Evolutionary conservation across 2,329 filamentous ascomycete genomes (phyloP).

Genomic region (Cryphonectria carpinicola): DNA sequence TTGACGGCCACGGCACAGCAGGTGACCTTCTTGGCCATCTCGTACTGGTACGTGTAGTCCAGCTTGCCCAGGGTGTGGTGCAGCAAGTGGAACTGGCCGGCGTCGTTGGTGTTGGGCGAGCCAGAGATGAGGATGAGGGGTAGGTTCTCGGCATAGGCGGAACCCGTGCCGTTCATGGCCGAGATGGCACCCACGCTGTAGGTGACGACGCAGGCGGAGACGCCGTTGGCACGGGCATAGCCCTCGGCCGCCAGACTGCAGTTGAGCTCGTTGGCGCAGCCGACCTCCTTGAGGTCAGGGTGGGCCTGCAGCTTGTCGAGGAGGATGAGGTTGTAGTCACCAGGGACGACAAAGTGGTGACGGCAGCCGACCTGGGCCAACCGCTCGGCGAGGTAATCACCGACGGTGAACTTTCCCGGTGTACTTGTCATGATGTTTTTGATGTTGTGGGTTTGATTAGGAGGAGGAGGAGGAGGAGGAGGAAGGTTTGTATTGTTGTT

Average conservation of each 20-base stretch:
- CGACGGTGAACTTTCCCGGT: slow-evolving; percentile 33
- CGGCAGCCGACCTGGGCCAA: slow-evolving; percentile 34
- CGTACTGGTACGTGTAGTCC: slow-evolving; percentile 37
- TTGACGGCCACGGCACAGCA: slow-evolving; percentile 36
- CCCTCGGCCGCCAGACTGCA: slow-evolving; percentile 38
- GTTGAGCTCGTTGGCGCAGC: slow-evolving; percentile 39
- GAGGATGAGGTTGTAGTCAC: slow-evolving; percentile 39
- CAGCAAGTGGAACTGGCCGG: slow-evolving; percentile 34
- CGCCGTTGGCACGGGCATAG: slow-evolving; percentile 37
- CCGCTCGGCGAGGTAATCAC: slow-evolving; percentile 37
- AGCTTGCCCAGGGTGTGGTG: slow-evolving; percentile 37
- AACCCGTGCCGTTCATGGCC: slow-evolving; percentile 36
- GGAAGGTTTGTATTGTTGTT: too few species aligned
- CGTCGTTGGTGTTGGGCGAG: slow-evolving; percentile 36
- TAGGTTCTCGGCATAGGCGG: slow-evolving; percentile 37
- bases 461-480: too few species aligned
- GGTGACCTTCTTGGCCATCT: slow-evolving; percentile 40
- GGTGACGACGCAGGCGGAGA: slow-evolving; percentile 36
- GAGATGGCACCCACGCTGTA: slow-evolving; percentile 36
- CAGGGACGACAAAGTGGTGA: slow-evolving; percentile 37
- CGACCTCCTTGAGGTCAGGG: slow-evolving; percentile 34
- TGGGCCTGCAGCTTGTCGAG: slow-evolving; percentile 37
- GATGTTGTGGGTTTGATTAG: slow-evolving; percentile 9
- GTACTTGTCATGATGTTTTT: slow-evolving; percentile 20
- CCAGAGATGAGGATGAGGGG: slow-evolving; percentile 35